Base-by-base conservation (phyloP, 2,329 filamentous ascomycete species). In the Fusarium sp. region DNA sequence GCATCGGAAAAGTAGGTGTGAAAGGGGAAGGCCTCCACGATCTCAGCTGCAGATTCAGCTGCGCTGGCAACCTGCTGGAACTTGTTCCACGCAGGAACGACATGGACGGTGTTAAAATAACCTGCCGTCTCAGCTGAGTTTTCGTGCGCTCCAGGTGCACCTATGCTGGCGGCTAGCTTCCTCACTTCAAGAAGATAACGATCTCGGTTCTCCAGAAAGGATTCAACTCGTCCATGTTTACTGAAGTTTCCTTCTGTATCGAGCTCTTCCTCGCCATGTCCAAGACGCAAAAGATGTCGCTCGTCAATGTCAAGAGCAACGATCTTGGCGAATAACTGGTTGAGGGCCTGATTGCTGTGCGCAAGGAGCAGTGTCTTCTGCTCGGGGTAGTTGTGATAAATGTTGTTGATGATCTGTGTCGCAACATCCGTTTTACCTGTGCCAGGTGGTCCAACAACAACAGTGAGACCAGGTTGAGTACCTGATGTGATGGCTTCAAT, bases 341-440 rank as follows among this genome's bases (percentile, higher is more conserved):
- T 99, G 9, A 99, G 81, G 3, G 95, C 96, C 76, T 99, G 96
- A 73, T 99, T 99, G 77, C 94, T 98, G 76, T 99, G 95, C 5
- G 95, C 95, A 64, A 99, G 88, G 36, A 99, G 86, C 15, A 99
- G 80, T 1, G 95, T 99, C 69, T 92, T 90, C 76, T 99, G 93
- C 64, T 89, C 83, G 7, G 95, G 93, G 74, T 97, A 99, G 77
- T 98, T 97, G 80, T 98, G 94, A 74, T 99, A 99, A 69, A 99
- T 91, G 75, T 98, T 97, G 80, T 92, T 97, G 78, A 99, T 99
- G 74, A 98, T 96, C 76, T 99, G 95, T 5, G 94, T 97, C 43
- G 93, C 93, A 49, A 99, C 95, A 77, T 99, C 95, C n/a, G 95
- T 99, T 81, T 99, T 99, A 62, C 96, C 95, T 7, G 95, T 99